Percentiles rank a stretch among this genome's conserved stretches.
Evolutionary conservation across 2,329 filamentous ascomycete genomes (phyloP).

Genomic region (Microdochium paspali): DNA sequence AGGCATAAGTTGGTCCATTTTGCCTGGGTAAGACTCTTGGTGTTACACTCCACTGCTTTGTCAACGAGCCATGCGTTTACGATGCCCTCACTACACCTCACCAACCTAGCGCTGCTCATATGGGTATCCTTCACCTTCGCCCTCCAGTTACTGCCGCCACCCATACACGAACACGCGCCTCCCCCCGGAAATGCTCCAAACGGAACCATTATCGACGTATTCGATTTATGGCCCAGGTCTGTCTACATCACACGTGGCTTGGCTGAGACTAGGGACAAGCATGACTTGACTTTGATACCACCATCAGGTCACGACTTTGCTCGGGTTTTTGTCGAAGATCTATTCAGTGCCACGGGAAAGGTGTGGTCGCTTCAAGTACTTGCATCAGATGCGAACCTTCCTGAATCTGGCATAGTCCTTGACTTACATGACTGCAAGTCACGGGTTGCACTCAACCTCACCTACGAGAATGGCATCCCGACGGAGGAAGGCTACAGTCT

Average conservation of each 20-base stretch:
- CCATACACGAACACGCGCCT: neutral
- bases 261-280: conserved; percentile 26
- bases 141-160: neutral
- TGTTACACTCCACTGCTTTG: no score
- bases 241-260: conserved; percentile 32
- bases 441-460: conserved; percentile 16
- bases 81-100: neutral
- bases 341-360: conserved; percentile 26
- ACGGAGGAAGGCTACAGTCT: conserved; percentile 43
- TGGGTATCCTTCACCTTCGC: neutral
- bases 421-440: conserved; percentile 15
- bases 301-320: conserved; percentile 40
- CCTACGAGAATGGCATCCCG: conserved; percentile 33
- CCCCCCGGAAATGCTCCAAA: neutral
- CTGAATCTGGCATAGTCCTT: conserved; percentile 30
- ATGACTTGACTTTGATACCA: conserved; percentile 40
- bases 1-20: no score
- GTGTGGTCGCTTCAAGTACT: conserved; percentile 30
- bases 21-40: no score
- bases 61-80: no score
- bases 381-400: conserved; percentile 16
- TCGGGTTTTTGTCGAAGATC: conserved; percentile 31
- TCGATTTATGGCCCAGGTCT: conserved; percentile 5
- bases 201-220: neutral
- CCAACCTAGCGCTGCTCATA: neutral